Base-by-base conservation (phyloP, 768 basidiomycete genomes). In the Naganishia vishniacii region DNA sequence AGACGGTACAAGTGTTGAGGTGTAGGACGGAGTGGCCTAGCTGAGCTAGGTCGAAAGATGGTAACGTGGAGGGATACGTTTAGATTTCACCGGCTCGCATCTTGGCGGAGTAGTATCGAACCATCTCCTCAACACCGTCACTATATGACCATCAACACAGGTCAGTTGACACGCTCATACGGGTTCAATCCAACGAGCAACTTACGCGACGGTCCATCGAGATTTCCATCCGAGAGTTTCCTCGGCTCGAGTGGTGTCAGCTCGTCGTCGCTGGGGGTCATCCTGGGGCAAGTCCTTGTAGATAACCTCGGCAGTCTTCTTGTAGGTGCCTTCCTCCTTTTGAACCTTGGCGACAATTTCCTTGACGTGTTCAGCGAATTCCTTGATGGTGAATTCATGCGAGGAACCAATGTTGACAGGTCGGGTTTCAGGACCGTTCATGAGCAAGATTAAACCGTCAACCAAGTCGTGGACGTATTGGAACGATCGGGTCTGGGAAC, bases 331-430 rank as follows among this genome's bases (percentile, higher is more conserved):
- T 66, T 77, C 72, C 66, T 91, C 87, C 69, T 83, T 82, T 78
- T 97, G 89, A 16, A 99, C 90, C 80, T 89, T 88, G 78, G 88
- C 88, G 48, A 98, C 95, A 64, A 91, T 86, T 53, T 93, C 88
- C 65, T 91, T 84, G 61, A 99, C 91, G 66, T 91, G 83, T 74
- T 88, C 84, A 11, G 95, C 95, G 77, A 98, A 98, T 67, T 94
- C 87, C 53, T 86, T 85, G 71, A 99, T 94, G 46, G 89, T 91
- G 78, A 92, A 95, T 81, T 99, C 95, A 77, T 97, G 91, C 58
- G 86, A 81, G 72, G 91, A 92, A 64, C 95, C 95, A 69, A 99
- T 86, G 83, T 99, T 99, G 77, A 94, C 90, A 1, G 95, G 95
- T 34, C 90, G 87, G 60, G 88, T 83, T 79, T 95, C 91, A 73